phyloP scores from a whole-genome alignment of 495 filamentous ascomycete species.

The Talaromyces ruber region DNA sequence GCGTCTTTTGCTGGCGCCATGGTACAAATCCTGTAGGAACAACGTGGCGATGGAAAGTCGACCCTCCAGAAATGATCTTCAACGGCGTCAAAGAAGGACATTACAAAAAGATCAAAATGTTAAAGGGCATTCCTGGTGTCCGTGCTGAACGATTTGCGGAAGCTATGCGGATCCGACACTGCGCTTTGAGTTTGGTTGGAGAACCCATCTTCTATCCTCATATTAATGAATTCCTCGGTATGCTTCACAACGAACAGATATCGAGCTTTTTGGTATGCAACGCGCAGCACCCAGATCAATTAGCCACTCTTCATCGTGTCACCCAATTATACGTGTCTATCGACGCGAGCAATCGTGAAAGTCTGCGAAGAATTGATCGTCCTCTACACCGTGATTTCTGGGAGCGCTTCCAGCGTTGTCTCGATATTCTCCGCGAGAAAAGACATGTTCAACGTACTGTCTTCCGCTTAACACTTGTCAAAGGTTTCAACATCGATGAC shows the following conservation, averaged over 20 bases:
- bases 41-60: conserved; percentile 91
- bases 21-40: conserved; percentile 96
- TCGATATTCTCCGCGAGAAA: conserved; percentile 80
- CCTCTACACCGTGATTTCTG: conserved; percentile 95
- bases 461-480: conserved; percentile 90
- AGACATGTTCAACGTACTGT: conserved; percentile 81
- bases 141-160: conserved; percentile 86
- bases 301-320: conserved; percentile 69
- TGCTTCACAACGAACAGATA: conserved; percentile 79
- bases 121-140: conserved; percentile 87
- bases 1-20: conserved; percentile 97
- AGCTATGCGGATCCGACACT: conserved; percentile 88
- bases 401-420: conserved; percentile 84
- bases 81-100: conserved; percentile 82
- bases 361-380: conserved; percentile 75
- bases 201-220: conserved; percentile 97
- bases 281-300: conserved; percentile 91
- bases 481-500: conserved; percentile 93
- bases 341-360: conserved; percentile 87
- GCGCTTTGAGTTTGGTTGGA: conserved; percentile 82
- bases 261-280: conserved; percentile 96
- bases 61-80: conserved; percentile 82
- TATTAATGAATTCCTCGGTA: conserved; percentile 79
- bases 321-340: conserved; percentile 95
- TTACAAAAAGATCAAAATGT: conserved; percentile 95